phyloP scores from a whole-genome alignment of 2,329 filamentous ascomycete genomes.

The Huntiella abstrusa region DNA sequence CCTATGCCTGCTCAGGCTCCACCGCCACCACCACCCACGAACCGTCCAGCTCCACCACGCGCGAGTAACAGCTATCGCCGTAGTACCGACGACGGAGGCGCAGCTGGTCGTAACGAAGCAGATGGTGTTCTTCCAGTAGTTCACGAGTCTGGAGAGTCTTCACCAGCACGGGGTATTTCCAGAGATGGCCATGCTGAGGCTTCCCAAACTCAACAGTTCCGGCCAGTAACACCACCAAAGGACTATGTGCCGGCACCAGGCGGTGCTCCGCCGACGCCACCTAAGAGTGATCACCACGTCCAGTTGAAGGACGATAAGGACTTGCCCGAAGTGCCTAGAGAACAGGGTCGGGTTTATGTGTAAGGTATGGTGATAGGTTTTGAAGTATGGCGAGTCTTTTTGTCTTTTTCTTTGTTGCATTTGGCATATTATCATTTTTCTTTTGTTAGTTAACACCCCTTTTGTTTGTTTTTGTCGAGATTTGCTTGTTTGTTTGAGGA shows the following conservation, averaged over 20 bases:
- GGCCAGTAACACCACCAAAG: slow-evolving; percentile 26
- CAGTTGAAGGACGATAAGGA: slow-evolving; percentile 33
- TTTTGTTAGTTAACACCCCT: neutral
- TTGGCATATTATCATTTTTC: slow-evolving; percentile 1
- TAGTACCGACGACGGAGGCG: neutral
- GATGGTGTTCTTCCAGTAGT: slow-evolving; percentile 56
- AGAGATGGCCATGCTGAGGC: slow-evolving; percentile 27
- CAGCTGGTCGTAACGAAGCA: neutral
- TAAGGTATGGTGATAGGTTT: slow-evolving; percentile 1
- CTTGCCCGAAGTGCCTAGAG: slow-evolving; percentile 34
- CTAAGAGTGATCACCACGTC: slow-evolving; percentile 21
- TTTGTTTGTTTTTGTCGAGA: neutral
- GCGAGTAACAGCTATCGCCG: slow-evolving; percentile 15
- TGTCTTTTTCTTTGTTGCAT: slow-evolving; percentile 1
- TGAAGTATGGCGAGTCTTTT: slow-evolving; percentile 4
- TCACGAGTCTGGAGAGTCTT: slow-evolving; percentile 69
- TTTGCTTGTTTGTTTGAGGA: neutral
- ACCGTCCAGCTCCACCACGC: slow-evolving; percentile 20
- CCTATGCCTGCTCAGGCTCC: slow-evolving; percentile 29
- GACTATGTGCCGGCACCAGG: slow-evolving; percentile 13
- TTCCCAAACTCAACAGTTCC: slow-evolving; percentile 10
- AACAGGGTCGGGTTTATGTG: slow-evolving; percentile 6
- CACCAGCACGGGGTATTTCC: slow-evolving; percentile 38
- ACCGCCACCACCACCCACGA: slow-evolving; percentile 22
- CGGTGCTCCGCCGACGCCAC: slow-evolving; percentile 27